A percentile compares a stretch with the other conserved stretches of the same genome.
phyloP scores from a whole-genome alignment of 75 land plant genomes.

The Chamaecyparis obtusa region DNA sequence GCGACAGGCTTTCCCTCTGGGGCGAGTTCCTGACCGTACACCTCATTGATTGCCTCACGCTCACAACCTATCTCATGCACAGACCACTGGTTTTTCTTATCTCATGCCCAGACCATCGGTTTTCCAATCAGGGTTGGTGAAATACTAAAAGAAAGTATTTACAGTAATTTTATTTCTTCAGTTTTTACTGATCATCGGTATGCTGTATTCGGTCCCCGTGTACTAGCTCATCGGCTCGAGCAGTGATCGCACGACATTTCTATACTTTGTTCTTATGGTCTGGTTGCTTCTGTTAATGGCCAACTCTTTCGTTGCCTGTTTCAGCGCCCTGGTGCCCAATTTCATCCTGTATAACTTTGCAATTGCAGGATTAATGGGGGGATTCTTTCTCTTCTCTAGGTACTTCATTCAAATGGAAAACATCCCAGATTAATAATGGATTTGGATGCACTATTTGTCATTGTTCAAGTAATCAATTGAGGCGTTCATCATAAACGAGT shows the following conservation, averaged over 20 bases:
- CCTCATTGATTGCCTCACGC: no score
- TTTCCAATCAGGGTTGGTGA: no score
- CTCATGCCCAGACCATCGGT: no score
- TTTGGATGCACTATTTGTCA: slow-evolving; percentile 83
- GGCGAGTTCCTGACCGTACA: no score
- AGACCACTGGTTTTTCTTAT: no score
- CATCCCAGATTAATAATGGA: slow-evolving; percentile 84
- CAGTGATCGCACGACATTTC: slow-evolving; percentile 26
- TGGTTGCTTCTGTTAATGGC: slow-evolving; percentile 77
- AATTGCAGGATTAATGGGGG: slow-evolving; percentile 63
- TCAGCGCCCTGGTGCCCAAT: slow-evolving; percentile 74
- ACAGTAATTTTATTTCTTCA: no score
- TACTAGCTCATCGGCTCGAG: slow-evolving; percentile 79
- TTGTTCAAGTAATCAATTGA: slow-evolving; percentile 95
- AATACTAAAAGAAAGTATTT: no score
- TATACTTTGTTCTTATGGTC: slow-evolving; percentile 61
- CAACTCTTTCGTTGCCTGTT: slow-evolving; percentile 78
- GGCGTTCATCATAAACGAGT: slow-evolving; percentile 76
- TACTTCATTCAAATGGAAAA: slow-evolving; percentile 73
- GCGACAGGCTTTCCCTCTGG: no score
- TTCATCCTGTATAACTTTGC: slow-evolving; percentile 73
- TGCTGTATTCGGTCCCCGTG: slow-evolving; percentile 50
- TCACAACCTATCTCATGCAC: no score
- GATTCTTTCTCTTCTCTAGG: slow-evolving; percentile 89
- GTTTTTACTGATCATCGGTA: slow-evolving; percentile 58